Conservation (phyloP, 805 yeast species). For the Maudiozyma serrabonitensis region DNA sequence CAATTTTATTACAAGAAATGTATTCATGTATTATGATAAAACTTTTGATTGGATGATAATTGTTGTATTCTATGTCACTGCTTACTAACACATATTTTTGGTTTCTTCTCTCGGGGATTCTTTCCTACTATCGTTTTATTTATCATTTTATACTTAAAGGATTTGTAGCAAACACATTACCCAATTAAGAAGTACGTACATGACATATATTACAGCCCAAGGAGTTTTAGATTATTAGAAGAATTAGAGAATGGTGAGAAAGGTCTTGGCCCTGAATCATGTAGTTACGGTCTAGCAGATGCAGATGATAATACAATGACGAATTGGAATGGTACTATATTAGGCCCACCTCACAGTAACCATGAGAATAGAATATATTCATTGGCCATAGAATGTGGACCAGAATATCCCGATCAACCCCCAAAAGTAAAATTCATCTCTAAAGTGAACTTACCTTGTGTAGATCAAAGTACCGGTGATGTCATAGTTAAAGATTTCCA, state of each 20-base stretch:
- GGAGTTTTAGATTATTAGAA: constrained; percentile 89
- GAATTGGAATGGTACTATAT: constrained; percentile 93
- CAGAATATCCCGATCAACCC: constrained; percentile 78
- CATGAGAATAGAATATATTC: constrained; percentile 93
- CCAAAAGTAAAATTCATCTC: constrained; percentile 76
- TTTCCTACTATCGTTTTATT: no score
- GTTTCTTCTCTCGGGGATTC: no score
- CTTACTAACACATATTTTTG: no score
- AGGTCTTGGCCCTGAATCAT: constrained; percentile 93
- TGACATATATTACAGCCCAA: constrained; percentile 39
- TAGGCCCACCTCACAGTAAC: constrained; percentile 89
- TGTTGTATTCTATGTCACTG: no score
- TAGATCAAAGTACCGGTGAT: constrained; percentile 52
- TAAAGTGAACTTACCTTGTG: constrained; percentile 85
- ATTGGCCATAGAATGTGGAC: constrained; percentile 71
- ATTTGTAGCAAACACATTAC: no score
- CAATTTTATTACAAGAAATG: no score
- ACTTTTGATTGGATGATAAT: no score
- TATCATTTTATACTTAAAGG: no score
- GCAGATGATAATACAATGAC: constrained; percentile 90
- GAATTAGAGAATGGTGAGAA: constrained; percentile 97
- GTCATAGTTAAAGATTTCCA: constrained; percentile 48
- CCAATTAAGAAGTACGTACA: no score
- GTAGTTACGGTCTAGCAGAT: constrained; percentile 88
- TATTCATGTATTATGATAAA: no score